Conservation (phyloP, 2,329 filamentous ascomycete genomes). For the Phaeosphaeria sp. region DNA sequence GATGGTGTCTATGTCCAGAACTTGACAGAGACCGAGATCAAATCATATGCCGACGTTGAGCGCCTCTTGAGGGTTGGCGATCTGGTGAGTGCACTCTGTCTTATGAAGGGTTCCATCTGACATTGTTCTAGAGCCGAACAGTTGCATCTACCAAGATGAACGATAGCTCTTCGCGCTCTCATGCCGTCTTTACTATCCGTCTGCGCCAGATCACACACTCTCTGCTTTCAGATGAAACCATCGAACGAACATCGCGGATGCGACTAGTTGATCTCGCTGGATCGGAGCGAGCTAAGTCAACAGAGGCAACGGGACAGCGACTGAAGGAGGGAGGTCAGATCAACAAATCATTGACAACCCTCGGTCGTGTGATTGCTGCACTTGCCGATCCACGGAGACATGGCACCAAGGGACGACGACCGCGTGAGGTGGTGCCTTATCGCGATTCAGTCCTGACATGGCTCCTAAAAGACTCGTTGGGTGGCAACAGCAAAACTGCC, state of each 20-base stretch:
- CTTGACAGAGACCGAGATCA: constrained; percentile 89
- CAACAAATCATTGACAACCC: constrained; percentile 96
- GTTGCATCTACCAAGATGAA: constrained; percentile 98
- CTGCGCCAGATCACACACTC: constrained; percentile 98
- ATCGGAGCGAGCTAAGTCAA: constrained; percentile 92
- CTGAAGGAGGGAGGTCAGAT: constrained; percentile 96
- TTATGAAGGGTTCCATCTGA: constrained; percentile 10
- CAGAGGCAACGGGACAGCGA: constrained; percentile 89
- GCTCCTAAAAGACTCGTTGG: constrained; percentile 94
- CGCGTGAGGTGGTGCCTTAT: constrained; percentile 80
- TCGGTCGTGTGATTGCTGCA: constrained; percentile 94
- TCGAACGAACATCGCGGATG: constrained; percentile 91
- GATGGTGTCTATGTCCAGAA: constrained; percentile 98
- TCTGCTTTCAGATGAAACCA: constrained; percentile 95
- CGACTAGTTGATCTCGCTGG: constrained; percentile 93
- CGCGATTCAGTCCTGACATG: constrained; percentile 84
- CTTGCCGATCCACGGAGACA: constrained; percentile 72
- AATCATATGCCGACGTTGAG: constrained; percentile 84
- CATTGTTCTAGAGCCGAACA: constrained; percentile 68
- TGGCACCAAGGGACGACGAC: constrained; percentile 47
- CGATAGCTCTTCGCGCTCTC: constrained; percentile 93
- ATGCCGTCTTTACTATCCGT: constrained; percentile 97
- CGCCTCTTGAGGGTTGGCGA: constrained; percentile 92
- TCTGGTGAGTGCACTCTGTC: constrained; percentile 44
- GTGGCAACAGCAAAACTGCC: constrained; percentile 96